Evolutionary conservation across 495 filamentous ascomycete species (phyloP).

Genomic region (Daldinia concentrica): DNA sequence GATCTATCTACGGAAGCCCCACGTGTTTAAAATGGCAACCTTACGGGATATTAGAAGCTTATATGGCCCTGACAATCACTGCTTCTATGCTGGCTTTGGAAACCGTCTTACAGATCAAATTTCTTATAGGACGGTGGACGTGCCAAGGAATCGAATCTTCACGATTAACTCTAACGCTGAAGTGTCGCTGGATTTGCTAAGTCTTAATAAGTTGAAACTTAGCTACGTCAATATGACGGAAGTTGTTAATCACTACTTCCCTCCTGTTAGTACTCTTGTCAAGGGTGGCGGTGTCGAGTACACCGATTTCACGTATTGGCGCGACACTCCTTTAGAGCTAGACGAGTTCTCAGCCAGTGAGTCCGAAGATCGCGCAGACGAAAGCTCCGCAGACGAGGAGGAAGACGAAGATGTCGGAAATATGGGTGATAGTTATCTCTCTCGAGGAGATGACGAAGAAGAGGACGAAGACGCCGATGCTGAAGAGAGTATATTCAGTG

Average conservation of each 20-base stretch:
- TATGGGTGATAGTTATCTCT: conserved; percentile 69
- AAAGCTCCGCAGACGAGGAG: conserved; percentile 52
- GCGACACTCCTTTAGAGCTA: conserved; percentile 75
- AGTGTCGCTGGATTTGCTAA: conserved; percentile 89
- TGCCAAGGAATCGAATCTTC: conserved; percentile 92
- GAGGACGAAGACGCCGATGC: conserved; percentile 56
- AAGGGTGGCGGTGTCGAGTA: conserved; percentile 84
- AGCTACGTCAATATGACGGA: conserved; percentile 97
- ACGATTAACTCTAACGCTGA: conserved; percentile 99
- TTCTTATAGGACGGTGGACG: conserved; percentile 94
- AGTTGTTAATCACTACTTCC: conserved; percentile 96
- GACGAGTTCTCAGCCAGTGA: conserved; percentile 85
- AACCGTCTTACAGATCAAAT: conserved; percentile 96
- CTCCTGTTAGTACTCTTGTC: conserved; percentile 77
- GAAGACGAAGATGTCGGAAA: conserved; percentile 58
- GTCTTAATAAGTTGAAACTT: conserved; percentile 93
- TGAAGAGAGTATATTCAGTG: conserved; percentile 51
- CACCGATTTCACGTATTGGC: conserved; percentile 90
- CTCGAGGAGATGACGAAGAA: conserved; percentile 62
- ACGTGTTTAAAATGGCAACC: conserved; percentile 99
- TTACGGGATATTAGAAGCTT: conserved; percentile 90
- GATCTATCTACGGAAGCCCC: conserved; percentile 94
- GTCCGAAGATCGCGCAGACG: conserved; percentile 63
- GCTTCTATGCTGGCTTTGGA: conserved; percentile 97
- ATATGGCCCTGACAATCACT: conserved; percentile 79